phyloP scores from a whole-genome alignment of 441 rosid genomes.

The Arabidopsis hybrid region DNA sequence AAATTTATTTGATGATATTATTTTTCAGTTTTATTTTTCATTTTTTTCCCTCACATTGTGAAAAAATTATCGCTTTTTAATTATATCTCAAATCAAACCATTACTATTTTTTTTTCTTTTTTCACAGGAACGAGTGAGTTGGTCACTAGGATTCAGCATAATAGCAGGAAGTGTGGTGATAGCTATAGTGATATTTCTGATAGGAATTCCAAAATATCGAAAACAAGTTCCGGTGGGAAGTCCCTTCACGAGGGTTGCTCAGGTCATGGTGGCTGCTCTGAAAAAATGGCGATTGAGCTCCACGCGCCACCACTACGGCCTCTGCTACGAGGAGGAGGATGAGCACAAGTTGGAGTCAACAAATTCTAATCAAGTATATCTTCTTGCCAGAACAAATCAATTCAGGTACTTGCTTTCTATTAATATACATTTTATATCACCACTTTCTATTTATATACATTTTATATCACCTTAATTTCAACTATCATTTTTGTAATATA shows the following conservation, averaged over 20 bases:
- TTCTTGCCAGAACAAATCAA: constrained; percentile 56
- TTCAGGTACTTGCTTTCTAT: constrained; percentile 55
- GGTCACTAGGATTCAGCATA: constrained; percentile 69
- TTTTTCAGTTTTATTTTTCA: background rate
- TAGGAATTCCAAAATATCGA: constrained; percentile 62
- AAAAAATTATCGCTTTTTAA: background rate
- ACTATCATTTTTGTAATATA: background rate
- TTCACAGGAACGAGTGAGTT: constrained; percentile 71
- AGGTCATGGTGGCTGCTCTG: constrained; percentile 70
- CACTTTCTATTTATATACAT: constrained; percentile 4
- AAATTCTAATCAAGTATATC: background rate
- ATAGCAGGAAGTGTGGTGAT: constrained; percentile 55
- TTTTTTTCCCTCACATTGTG: too few species aligned
- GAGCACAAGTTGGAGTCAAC: constrained; percentile 20
- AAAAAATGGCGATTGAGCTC: constrained; percentile 61
- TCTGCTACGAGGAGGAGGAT: constrained; percentile 45
- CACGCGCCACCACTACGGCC: constrained; percentile 38
- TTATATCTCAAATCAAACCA: background rate
- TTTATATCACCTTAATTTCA: constrained; percentile 12
- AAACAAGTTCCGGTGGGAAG: constrained; percentile 64
- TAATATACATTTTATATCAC: background rate
- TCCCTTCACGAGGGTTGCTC: constrained; percentile 67
- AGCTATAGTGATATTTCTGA: constrained; percentile 56
- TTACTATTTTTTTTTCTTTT: background rate
- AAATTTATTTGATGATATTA: background rate